These are phyloP conservation scores for Diaporthe capsici DNA, from an alignment of 2,329 filamentous ascomycete species.

Conservation along the genomic window DNA sequence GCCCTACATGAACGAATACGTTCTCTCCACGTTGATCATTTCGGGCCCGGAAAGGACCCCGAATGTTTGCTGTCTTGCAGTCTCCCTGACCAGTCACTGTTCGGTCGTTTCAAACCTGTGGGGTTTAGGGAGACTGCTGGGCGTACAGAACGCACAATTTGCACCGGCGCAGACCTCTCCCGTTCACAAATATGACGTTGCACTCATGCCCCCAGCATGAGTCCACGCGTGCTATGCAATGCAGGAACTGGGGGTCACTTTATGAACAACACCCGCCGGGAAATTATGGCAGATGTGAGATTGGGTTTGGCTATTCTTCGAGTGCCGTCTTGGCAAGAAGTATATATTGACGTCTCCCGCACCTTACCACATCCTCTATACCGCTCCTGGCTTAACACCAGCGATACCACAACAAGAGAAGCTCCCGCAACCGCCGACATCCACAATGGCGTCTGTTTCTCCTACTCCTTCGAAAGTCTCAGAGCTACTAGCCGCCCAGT, in stretches of 20 bases:
- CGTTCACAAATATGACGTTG: conserved; percentile 28
- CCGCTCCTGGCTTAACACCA: background rate
- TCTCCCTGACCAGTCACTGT: conserved; percentile 11
- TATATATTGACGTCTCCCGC: conserved; percentile 19
- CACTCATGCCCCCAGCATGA: conserved; percentile 5
- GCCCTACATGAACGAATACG: conserved; percentile 33
- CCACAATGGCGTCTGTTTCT: conserved; percentile 24
- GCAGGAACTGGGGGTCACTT: background rate
- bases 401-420: conserved; percentile 14
- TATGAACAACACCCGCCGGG: background rate
- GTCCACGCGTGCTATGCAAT: background rate
- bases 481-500: conserved; percentile 32
- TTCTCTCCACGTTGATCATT: background rate
- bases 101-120: background rate
- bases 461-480: conserved; percentile 13
- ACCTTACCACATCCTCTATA: background rate
- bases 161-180: conserved; percentile 21
- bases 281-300: background rate
- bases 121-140: background rate
- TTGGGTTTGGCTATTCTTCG: background rate
- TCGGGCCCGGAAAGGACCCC: conserved; percentile 2
- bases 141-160: background rate
- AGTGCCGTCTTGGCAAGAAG: conserved; percentile 7
- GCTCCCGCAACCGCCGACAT: background rate
- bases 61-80: background rate